phyloP scores from a whole-genome alignment of 1,284 basidiomycete genomes.

The Porogramme epimiltina region DNA sequence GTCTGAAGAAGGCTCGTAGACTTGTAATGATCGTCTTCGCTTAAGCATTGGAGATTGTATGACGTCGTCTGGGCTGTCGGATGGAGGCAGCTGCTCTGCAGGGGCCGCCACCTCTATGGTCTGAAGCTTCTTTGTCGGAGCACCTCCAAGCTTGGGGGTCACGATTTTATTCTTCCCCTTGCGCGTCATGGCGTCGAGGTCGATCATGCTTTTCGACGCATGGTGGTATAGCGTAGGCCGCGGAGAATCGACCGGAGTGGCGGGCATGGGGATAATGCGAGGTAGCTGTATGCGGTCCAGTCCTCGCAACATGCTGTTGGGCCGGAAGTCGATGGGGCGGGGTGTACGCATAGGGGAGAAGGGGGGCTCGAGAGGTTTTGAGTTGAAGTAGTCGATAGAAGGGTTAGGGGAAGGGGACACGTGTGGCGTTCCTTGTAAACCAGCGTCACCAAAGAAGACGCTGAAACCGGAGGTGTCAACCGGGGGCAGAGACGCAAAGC shows the following conservation, averaged over 20 bases:
- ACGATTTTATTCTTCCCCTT: constrained; percentile 30
- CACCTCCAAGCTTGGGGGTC: constrained; percentile 17
- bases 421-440: constrained; percentile 17
- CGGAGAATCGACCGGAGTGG: constrained; percentile 24
- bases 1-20: constrained; percentile 45
- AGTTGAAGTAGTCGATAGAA: constrained; percentile 32
- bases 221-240: constrained; percentile 61
- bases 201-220: constrained; percentile 59
- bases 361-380: constrained; percentile 23
- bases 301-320: constrained; percentile 8
- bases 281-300: constrained; percentile 12
- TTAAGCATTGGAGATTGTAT: constrained; percentile 35
- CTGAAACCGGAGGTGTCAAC: constrained; percentile 26
- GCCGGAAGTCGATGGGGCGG: constrained; percentile 39
- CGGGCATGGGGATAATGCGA: constrained; percentile 14
- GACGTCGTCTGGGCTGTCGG: constrained; percentile 20
- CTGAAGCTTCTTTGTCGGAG: constrained; percentile 8
- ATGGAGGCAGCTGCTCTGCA: too few species aligned
- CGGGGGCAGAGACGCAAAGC: constrained; percentile 21
- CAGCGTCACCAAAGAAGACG: constrained; percentile 18
- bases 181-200: constrained; percentile 40
- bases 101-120: too few species aligned
- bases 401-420: constrained; percentile 12
- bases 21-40: constrained; percentile 60
- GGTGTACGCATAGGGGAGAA: constrained; percentile 25